These are phyloP conservation scores for Salvia sclarea DNA, from an alignment of 305 asterid species.

Conservation along the genomic window DNA sequence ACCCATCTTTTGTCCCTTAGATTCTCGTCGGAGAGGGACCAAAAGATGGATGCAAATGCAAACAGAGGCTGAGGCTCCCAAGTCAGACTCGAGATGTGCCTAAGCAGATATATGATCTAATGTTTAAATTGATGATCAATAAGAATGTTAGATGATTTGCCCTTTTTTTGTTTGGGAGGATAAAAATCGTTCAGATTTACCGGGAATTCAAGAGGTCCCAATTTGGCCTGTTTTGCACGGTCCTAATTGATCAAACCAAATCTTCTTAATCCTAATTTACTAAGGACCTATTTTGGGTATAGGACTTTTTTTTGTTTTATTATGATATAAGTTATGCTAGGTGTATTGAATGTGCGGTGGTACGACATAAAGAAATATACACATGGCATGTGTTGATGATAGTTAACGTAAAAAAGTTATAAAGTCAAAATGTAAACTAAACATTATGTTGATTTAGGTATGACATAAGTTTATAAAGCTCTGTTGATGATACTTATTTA, in stretches of 20 bases:
- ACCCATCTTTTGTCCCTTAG: constrained; percentile 57
- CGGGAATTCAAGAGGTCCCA: constrained; percentile 14
- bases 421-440: too few species aligned
- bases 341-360: too few species aligned
- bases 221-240: constrained; percentile 20
- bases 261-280: neutral
- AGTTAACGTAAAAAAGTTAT: too few species aligned
- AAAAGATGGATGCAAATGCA: constrained; percentile 35
- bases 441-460: too few species aligned
- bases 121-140: neutral
- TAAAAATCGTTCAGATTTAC: constrained; percentile 21
- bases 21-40: constrained; percentile 30
- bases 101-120: neutral
- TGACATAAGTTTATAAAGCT: too few species aligned
- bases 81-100: neutral
- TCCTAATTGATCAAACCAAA: neutral
- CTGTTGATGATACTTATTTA: too few species aligned
- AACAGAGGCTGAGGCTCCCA: neutral
- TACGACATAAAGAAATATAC: too few species aligned
- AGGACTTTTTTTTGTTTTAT: too few species aligned
- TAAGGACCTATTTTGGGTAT: constrained; percentile 10
- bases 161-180: neutral
- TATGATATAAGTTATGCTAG: too few species aligned
- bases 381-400: too few species aligned
- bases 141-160: constrained; percentile 4